These are phyloP conservation scores for Omphalotus olearius DNA, from an alignment of 1,284 basidiomycete genomes.

Conservation along the genomic window DNA sequence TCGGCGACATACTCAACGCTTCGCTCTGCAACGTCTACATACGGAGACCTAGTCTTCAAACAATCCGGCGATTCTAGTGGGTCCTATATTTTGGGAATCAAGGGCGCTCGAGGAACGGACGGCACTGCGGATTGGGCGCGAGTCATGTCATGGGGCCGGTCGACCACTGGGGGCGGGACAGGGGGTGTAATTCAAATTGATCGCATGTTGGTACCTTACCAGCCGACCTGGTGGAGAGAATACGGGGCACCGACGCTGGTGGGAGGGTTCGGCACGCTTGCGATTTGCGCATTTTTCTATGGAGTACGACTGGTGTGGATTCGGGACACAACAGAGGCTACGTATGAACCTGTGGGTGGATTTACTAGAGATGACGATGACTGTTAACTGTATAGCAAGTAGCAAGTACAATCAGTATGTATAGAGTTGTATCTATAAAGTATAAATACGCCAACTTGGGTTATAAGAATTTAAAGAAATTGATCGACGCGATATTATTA, in stretches of 20 bases:
- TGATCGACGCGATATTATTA: background rate
- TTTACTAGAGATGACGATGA: conserved; percentile 59
- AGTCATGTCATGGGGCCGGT: conserved; percentile 79
- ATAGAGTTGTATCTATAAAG: background rate
- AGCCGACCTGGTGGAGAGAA: conserved; percentile 76
- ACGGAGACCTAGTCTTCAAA: conserved; percentile 81
- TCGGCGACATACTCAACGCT: conserved; percentile 74
- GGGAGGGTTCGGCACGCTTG: conserved; percentile 47
- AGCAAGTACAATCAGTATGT: background rate
- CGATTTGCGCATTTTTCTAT: conserved; percentile 72
- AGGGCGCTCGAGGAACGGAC: conserved; percentile 77
- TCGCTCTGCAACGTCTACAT: conserved; percentile 54
- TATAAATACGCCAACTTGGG: background rate
- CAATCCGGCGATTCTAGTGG: conserved; percentile 39
- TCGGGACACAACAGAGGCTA: conserved; percentile 72
- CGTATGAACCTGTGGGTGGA: conserved; percentile 80
- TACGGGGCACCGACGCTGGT: conserved; percentile 63
- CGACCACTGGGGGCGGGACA: conserved; percentile 60
- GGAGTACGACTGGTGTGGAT: conserved; percentile 62
- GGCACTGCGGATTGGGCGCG: conserved; percentile 72
- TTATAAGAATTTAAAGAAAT: background rate
- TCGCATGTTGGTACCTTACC: conserved; percentile 78
- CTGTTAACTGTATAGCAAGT: conserved; percentile 9
- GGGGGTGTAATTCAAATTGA: conserved; percentile 92
- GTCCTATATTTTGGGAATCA: conserved; percentile 83